phyloP scores from a whole-genome alignment of 2,329 filamentous ascomycete species.

The Stagonosporopsis cucurbitacearum region DNA sequence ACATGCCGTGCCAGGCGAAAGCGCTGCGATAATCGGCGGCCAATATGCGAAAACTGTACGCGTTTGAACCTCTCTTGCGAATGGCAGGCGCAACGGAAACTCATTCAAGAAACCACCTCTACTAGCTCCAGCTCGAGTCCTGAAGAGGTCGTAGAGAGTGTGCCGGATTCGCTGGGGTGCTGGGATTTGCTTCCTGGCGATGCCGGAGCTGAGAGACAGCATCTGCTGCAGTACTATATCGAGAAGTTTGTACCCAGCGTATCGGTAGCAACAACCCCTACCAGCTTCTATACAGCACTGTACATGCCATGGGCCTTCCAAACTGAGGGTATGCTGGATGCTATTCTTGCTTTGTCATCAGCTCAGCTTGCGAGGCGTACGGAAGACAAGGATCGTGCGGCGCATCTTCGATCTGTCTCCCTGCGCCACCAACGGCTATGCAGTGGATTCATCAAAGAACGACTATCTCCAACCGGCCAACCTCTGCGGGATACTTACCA shows the following conservation, averaged over 20 bases:
- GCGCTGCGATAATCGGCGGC: constrained; percentile 44
- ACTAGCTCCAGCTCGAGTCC: constrained; percentile 20
- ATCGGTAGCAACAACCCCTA: constrained; percentile 43
- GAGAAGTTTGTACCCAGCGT: constrained; percentile 47
- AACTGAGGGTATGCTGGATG: constrained; percentile 45
- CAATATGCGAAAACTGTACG: constrained; percentile 44
- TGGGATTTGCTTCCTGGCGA: constrained; percentile 42
- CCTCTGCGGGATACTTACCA: constrained; percentile 40
- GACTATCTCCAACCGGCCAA: constrained; percentile 34
- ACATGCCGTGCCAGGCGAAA: constrained; percentile 46
- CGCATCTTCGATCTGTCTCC: constrained; percentile 39
- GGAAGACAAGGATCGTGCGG: constrained; percentile 34
- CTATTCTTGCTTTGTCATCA: constrained; percentile 45
- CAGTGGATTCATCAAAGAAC: constrained; percentile 42
- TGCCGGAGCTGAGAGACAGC: constrained; percentile 33
- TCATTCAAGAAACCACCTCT: constrained; percentile 21
- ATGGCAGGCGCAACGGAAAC: constrained; percentile 42
- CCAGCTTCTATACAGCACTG: constrained; percentile 45
- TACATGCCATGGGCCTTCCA: constrained; percentile 48
- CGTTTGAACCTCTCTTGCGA: constrained; percentile 46
- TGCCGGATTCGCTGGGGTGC: constrained; percentile 33
- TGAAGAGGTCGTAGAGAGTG: constrained; percentile 24
- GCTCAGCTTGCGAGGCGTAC: constrained; percentile 44
- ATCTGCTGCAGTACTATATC: constrained; percentile 45
- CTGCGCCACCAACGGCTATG: constrained; percentile 42